Percentiles rank a stretch among this genome's conserved stretches.
phyloP scores from a whole-genome alignment of 352 stramenopile species.

The Globisporangium rhizosaccharum region DNA sequence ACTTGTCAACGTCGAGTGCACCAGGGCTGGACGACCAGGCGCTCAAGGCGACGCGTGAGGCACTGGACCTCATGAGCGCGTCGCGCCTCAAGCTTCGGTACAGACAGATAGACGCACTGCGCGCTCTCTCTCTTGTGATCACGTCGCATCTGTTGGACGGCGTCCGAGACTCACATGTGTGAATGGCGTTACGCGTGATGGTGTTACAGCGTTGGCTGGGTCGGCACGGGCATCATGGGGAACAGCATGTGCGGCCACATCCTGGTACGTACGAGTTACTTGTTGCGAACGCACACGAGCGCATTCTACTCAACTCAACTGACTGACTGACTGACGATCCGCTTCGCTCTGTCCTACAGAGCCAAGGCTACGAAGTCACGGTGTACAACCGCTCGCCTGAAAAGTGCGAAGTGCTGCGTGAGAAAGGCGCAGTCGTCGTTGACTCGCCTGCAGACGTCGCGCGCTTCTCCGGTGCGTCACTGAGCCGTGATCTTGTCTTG shows the following conservation, averaged over 20 bases:
- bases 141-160: too few relatives aligned
- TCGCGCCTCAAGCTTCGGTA: conserved; percentile 62
- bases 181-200: not conserved
- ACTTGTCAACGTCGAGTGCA: conserved; percentile 20
- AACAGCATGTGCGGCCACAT: conserved; percentile 87
- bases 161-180: not conserved
- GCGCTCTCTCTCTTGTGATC: not conserved
- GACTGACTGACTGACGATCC: not conserved
- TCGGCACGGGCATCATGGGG: conserved; percentile 87
- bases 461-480: conserved; percentile 46
- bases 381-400: conserved; percentile 82
- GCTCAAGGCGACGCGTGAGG: conserved; percentile 49
- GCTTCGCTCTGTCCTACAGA: conserved; percentile 19
- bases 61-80: conserved; percentile 48
- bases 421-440: conserved; percentile 72
- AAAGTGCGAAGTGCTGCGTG: conserved; percentile 73
- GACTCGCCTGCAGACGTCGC: conserved; percentile 76
- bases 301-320: too few relatives aligned
- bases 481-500: too few relatives aligned
- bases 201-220: conserved; percentile 65
- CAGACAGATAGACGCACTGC: not conserved
- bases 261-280: conserved; percentile 36
- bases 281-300: not conserved
- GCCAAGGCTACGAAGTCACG: conserved; percentile 79
- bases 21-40: conserved; percentile 48